Evolutionary conservation across 2,329 filamentous ascomycete species (phyloP).

Genomic region (Didymella keratinophila): DNA sequence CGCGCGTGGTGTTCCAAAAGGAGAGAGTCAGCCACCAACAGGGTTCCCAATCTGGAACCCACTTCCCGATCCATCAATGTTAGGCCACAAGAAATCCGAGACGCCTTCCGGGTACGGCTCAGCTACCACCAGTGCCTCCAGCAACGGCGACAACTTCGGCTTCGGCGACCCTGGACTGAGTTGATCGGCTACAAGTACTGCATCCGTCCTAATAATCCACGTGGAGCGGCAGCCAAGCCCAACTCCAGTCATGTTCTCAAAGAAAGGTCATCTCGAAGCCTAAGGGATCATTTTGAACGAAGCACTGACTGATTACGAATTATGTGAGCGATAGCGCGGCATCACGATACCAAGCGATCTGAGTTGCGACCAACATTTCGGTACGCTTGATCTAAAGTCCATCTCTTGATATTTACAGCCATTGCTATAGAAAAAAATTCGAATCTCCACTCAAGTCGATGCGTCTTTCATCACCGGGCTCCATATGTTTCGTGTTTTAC

Average conservation of each 20-base stretch:
- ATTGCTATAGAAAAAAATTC: slow-evolving; percentile 25
- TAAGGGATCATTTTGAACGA: slow-evolving; percentile 14
- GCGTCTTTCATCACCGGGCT: neutral
- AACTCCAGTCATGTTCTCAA: neutral
- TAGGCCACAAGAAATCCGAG: slow-evolving; percentile 35
- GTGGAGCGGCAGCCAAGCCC: neutral
- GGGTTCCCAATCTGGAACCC: slow-evolving; percentile 67
- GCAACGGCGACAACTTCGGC: slow-evolving; percentile 42
- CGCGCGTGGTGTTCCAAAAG: slow-evolving; percentile 66
- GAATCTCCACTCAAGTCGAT: slow-evolving; percentile 13
- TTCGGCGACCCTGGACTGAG: slow-evolving; percentile 49
- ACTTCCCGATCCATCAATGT: slow-evolving; percentile 24
- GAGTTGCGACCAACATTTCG: slow-evolving; percentile 24
- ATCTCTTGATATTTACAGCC: slow-evolving; percentile 18
- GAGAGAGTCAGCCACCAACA: slow-evolving; percentile 68
- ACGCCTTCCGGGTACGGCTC: slow-evolving; percentile 48
- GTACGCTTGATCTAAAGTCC: slow-evolving; percentile 28
- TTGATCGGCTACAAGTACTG: slow-evolving; percentile 19
- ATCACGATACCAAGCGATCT: slow-evolving; percentile 27
- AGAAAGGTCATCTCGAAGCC: slow-evolving; percentile 1
- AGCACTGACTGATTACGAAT: slow-evolving; percentile 16
- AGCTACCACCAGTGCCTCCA: slow-evolving; percentile 43
- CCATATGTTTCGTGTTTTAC: neutral
- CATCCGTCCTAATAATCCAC: neutral
- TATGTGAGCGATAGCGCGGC: slow-evolving; percentile 17